phyloP scores from a whole-genome alignment of 139 green algal genomes.

The Edaphochlamys debaryana region DNA sequence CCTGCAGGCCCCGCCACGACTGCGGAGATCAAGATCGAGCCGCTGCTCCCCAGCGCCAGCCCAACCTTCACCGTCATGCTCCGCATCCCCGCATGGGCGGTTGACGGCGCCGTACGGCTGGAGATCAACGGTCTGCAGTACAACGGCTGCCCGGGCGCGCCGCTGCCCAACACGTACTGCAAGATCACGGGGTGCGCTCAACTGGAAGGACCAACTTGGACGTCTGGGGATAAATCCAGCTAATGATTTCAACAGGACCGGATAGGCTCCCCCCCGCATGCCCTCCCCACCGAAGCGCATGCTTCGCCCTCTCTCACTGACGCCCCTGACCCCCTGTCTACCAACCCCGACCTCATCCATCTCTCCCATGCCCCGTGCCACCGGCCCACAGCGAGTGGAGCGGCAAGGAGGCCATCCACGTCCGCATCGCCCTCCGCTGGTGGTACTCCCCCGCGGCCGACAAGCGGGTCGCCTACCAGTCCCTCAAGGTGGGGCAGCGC shows the following conservation, averaged over 20 bases:
- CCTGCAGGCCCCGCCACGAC: slow-evolving; percentile 28
- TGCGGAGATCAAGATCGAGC: slow-evolving; percentile 12
- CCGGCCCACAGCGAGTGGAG: not conserved
- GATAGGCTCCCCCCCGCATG: not conserved
- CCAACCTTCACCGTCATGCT: slow-evolving; percentile 16
- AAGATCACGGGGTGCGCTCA: not conserved
- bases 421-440: not conserved
- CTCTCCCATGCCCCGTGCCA: too few relatives aligned
- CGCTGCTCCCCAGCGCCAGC: not conserved
- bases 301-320: not conserved
- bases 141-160: slow-evolving; percentile 6
- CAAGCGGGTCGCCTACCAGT: not conserved
- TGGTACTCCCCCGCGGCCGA: not conserved
- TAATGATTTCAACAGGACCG: not conserved
- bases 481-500: not conserved
- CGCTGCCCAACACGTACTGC: not conserved
- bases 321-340: not conserved
- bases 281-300: too few relatives aligned
- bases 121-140: not conserved
- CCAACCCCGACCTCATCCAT: too few relatives aligned
- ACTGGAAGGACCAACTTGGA: not conserved
- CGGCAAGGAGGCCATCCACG: not conserved
- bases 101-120: not conserved
- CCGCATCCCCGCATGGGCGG: slow-evolving; percentile 13
- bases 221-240: not conserved